A percentile compares a stretch with the other conserved stretches of the same genome.
phyloP scores from a whole-genome alignment of 1,139 yeast species.

The Williopsis jadinii region DNA sequence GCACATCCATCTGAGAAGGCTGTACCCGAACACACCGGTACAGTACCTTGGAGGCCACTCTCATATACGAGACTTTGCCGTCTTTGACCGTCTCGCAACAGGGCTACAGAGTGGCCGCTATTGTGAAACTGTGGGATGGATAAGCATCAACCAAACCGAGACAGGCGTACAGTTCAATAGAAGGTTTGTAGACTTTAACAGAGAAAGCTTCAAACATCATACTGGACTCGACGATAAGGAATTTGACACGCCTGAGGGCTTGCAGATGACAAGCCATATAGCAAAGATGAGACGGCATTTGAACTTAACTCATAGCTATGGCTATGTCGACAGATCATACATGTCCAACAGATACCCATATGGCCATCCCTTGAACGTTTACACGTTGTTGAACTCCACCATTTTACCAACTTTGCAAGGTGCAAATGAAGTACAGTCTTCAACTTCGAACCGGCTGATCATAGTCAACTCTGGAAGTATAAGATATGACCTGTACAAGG shows the following conservation, averaged over 20 bases:
- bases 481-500: conserved; percentile 82
- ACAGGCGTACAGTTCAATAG: not conserved
- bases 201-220: conserved; percentile 63
- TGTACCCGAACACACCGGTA: conserved; percentile 56
- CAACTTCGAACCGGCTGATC: conserved; percentile 43
- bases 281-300: conserved; percentile 39
- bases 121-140: conserved; percentile 88
- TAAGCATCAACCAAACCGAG: conserved; percentile 46
- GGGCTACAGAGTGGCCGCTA: conserved; percentile 89
- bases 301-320: conserved; percentile 49
- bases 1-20: conserved; percentile 47
- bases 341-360: conserved; percentile 66
- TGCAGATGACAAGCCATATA: conserved; percentile 39
- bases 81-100: conserved; percentile 59
- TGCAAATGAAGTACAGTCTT: conserved; percentile 18
- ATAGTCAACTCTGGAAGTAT: conserved; percentile 84
- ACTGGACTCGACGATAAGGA: conserved; percentile 23
- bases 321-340: conserved; percentile 60
- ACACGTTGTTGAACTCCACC: conserved; percentile 47
- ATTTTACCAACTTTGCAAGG: conserved; percentile 50
- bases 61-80: conserved; percentile 78
- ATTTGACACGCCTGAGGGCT: conserved; percentile 47
- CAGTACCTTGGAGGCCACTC: conserved; percentile 95
- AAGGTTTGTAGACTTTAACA: conserved; percentile 73
- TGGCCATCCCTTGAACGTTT: conserved; percentile 52